Evolutionary conservation across 2,329 filamentous ascomycete genomes (phyloP), one percentile per base, ranked within the genome.

Genomic region (Exophiala alcalophila): DNA sequence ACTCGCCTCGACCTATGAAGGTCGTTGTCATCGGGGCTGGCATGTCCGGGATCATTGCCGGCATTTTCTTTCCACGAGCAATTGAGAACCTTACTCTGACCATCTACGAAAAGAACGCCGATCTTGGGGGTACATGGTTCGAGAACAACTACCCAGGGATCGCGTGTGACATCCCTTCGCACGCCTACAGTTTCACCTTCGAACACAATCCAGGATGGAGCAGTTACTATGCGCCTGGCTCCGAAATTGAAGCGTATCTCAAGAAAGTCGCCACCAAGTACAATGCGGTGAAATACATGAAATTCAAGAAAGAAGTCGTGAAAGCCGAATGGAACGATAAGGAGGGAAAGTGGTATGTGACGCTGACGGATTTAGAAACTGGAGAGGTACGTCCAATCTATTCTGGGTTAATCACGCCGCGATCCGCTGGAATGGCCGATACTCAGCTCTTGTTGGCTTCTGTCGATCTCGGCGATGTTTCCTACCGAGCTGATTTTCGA

Each of bases 141-240:
- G n/a, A n/a, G n/a, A n/a, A n/a, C 30, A 42, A 14, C 8, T 41
- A 41, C 18, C 38, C 38, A n/a, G 38, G 38, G 5, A 15, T 34
- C 5, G 19, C 19, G n/a, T 44, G 37, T 19, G 69, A 73, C 51
- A 69, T 72, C 19, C 69, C 70, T 0, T 61, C 61, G 4, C 69
- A 72, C 35, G 68, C 66, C 18, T 73, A 74, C 34, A 69, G 74
- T 42, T 74, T 71, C 47, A 66, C 65, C 4, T 77, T 72, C 60
- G 70, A 70, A 44, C 34, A 30, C 18, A 48, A 48, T 23, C 71
- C 70, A 57, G 20, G 54, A 10, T 59, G 57, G 57, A 44, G 41
- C 5, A 30, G 49, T n/a, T 55, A 49, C 25, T 59, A 53, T 30
- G 36, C 21, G 9, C 6, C 16, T n/a, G 12, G 44, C 3, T 20